Percentiles rank a stretch among this genome's conserved stretches.
phyloP scores from a whole-genome alignment of 345 rosid species.

The Rhizophora mangle region DNA sequence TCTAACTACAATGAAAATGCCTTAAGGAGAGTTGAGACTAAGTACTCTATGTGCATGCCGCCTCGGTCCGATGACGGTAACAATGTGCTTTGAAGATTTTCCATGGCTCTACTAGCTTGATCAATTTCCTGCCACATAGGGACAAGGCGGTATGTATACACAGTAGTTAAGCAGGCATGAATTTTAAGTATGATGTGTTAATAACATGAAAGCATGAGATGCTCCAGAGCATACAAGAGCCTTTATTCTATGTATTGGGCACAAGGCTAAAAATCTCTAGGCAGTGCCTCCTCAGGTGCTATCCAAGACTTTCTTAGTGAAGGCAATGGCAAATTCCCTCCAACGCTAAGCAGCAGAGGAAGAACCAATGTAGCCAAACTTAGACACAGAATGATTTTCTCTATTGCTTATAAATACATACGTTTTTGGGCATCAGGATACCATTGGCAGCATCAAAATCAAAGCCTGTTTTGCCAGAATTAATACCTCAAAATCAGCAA shows the following conservation, averaged over 20 bases:
- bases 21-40: constrained; percentile 1
- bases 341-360: too few species aligned
- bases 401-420: neutral
- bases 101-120: constrained; percentile 62
- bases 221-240: neutral
- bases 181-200: neutral
- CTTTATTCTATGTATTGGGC: neutral
- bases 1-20: neutral
- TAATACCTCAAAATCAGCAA: constrained; percentile 85
- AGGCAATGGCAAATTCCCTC: too few species aligned
- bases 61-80: constrained; percentile 82
- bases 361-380: too few species aligned
- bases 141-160: neutral
- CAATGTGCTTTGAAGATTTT: constrained; percentile 57
- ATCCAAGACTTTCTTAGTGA: too few species aligned
- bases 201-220: neutral
- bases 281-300: too few species aligned
- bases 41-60: constrained; percentile 90
- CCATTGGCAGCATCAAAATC: neutral
- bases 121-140: constrained; percentile 46
- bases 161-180: neutral
- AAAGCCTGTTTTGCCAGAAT: neutral
- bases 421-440: neutral
- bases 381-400: neutral
- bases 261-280: too few species aligned